Evolutionary conservation across 1,284 basidiomycete genomes (phyloP).

Genomic region (Sutorius eximius): DNA sequence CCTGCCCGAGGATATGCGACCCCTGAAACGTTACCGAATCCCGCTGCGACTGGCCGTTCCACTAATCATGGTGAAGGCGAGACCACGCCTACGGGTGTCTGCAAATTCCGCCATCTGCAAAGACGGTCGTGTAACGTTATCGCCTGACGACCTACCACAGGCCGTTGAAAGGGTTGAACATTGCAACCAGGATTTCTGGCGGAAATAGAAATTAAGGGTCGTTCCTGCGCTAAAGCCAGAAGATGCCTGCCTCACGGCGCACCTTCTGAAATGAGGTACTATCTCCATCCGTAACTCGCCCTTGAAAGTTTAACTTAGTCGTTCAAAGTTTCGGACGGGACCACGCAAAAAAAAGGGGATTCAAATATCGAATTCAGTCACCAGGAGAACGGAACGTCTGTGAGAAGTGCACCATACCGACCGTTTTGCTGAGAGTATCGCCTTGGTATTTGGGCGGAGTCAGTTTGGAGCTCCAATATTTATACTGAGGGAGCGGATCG

Average conservation of each 20-base stretch:
- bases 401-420: conserved; percentile 9
- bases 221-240: background rate
- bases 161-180: background rate
- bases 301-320: conserved; percentile 6
- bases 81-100: background rate
- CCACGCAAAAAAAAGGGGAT: background rate
- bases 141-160: background rate
- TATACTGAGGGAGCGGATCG: background rate
- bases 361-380: conserved; percentile 1
- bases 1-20: conserved; percentile 14
- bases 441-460: conserved; percentile 1
- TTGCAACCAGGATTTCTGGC: background rate
- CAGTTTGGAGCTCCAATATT: background rate
- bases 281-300: background rate
- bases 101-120: background rate
- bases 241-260: background rate
- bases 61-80: conserved; percentile 6
- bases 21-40: conserved; percentile 24
- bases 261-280: background rate
- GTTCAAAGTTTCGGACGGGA: conserved; percentile 18
- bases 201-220: conserved; percentile 1
- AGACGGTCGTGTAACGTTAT: background rate
- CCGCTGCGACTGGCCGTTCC: conserved; percentile 5
- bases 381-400: conserved; percentile 11
- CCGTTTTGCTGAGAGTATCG: conserved; percentile 3